Evolutionary conservation across 1,284 basidiomycete species (phyloP).

Genomic region (Moniliella sp.): DNA sequence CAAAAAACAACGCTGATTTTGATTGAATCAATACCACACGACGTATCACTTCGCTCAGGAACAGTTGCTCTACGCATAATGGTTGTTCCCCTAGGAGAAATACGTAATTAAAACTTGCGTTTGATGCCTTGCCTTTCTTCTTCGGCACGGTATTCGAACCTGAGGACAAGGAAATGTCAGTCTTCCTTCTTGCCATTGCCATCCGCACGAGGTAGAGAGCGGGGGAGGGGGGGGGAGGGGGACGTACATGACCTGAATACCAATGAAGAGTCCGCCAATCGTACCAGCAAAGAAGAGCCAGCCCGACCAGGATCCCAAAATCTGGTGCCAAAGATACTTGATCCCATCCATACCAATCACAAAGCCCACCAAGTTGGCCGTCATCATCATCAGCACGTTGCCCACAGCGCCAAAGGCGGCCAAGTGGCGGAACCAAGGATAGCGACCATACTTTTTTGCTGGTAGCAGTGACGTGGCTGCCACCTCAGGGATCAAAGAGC

Average conservation of each 20-base stretch:
- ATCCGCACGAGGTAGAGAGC: conserved; percentile 18
- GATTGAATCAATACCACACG: too few species aligned
- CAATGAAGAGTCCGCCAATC: conserved; percentile 53
- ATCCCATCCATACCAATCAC: conserved; percentile 71
- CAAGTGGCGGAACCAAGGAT: conserved; percentile 64
- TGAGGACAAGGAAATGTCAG: neutral
- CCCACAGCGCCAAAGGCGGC: conserved; percentile 61
- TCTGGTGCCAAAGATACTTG: conserved; percentile 46
- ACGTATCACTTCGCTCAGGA: too few species aligned
- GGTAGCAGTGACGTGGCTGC: conserved; percentile 45
- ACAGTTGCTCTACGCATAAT: too few species aligned
- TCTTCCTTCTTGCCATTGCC: conserved; percentile 29
- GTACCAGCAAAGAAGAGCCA: conserved; percentile 47
- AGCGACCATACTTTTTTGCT: conserved; percentile 46
- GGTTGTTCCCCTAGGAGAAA: too few species aligned
- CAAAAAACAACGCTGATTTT: too few species aligned
- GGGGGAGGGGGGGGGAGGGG: conserved; percentile 36
- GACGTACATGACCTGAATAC: conserved; percentile 86
- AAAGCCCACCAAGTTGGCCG: conserved; percentile 83
- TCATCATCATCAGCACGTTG: conserved; percentile 76
- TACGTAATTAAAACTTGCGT: conserved; percentile 44
- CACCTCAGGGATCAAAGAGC: conserved; percentile 66
- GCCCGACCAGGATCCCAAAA: conserved; percentile 47
- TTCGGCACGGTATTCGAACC: conserved; percentile 39
- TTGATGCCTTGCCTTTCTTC: conserved; percentile 45